Conservation (phyloP, 1,139 yeast genomes). For the Saccharomyces hybrid region DNA sequence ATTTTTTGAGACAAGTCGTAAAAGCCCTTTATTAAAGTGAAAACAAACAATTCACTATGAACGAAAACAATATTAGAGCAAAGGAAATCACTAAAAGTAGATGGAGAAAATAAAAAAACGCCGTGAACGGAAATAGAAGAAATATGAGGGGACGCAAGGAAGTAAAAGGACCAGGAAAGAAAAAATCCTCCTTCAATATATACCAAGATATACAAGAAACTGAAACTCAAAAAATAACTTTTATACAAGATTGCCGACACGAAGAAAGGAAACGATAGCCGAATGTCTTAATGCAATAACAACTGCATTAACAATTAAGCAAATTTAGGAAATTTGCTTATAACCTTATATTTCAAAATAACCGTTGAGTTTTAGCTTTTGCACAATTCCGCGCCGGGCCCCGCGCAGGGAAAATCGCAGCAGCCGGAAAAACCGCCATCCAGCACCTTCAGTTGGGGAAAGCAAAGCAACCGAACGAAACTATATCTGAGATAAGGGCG, state of each 20-base stretch:
- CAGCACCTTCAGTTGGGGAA: background rate
- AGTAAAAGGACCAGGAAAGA: background rate
- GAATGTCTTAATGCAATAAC: background rate
- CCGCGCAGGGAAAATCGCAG: background rate
- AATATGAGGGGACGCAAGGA: too few relatives aligned
- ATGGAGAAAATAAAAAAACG: too few relatives aligned
- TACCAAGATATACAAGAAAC: background rate
- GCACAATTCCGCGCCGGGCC: background rate
- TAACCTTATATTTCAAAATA: background rate
- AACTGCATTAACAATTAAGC: background rate
- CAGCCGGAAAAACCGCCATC: background rate
- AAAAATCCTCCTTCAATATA: background rate
- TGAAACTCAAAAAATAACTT: background rate
- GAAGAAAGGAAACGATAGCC: background rate
- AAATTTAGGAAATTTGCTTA: background rate
- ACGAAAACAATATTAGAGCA: too few relatives aligned
- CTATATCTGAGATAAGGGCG: background rate
- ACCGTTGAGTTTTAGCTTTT: slow-evolving; percentile 1
- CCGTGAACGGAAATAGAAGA: too few relatives aligned
- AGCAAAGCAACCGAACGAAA: background rate
- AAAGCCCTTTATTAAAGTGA: background rate
- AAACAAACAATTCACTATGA: too few relatives aligned
- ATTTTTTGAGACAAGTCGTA: background rate
- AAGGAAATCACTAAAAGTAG: too few relatives aligned
- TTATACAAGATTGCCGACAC: background rate